Evolutionary conservation across 2,329 filamentous ascomycete species (phyloP).

Genomic region (Fusarium gaditjirri): DNA sequence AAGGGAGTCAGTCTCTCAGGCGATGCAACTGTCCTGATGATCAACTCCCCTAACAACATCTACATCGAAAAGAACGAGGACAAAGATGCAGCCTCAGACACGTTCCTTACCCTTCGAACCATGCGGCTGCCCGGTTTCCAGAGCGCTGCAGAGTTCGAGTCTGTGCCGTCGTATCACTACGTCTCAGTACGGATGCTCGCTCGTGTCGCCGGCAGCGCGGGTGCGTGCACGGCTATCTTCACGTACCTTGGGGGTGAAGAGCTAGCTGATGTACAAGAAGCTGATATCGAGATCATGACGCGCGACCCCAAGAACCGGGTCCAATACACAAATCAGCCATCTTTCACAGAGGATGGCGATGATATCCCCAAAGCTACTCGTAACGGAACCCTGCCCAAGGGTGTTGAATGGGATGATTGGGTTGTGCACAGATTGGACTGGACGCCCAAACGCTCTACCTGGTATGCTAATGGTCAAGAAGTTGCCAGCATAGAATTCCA

Average conservation of each 20-base stretch:
- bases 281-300: slow-evolving; percentile 65
- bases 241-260: slow-evolving; percentile 57
- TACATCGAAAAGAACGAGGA: slow-evolving; percentile 59
- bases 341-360: slow-evolving; percentile 57
- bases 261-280: slow-evolving; percentile 58
- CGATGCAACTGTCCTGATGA: slow-evolving; percentile 50
- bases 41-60: slow-evolving; percentile 56
- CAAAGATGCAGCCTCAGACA: slow-evolving; percentile 47
- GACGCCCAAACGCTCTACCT: slow-evolving; percentile 62
- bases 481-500: slow-evolving; percentile 65
- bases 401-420: slow-evolving; percentile 63
- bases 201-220: slow-evolving; percentile 58
- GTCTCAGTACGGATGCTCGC: slow-evolving; percentile 61
- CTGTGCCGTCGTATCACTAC: slow-evolving; percentile 45
- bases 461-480: slow-evolving; percentile 64
- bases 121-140: slow-evolving; percentile 57
- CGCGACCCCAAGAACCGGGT: slow-evolving; percentile 55
- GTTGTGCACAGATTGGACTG: slow-evolving; percentile 70
- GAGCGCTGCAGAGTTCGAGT: slow-evolving; percentile 60
- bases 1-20: slow-evolving; percentile 43
- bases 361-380: slow-evolving; percentile 59
- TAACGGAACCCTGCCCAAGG: slow-evolving; percentile 58
- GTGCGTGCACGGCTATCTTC: slow-evolving; percentile 64
- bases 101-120: slow-evolving; percentile 61
- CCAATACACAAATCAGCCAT: slow-evolving; percentile 71